These are phyloP conservation scores for Lagenidium giganteum DNA, from an alignment of 352 stramenopile species.

Conservation along the genomic window DNA sequence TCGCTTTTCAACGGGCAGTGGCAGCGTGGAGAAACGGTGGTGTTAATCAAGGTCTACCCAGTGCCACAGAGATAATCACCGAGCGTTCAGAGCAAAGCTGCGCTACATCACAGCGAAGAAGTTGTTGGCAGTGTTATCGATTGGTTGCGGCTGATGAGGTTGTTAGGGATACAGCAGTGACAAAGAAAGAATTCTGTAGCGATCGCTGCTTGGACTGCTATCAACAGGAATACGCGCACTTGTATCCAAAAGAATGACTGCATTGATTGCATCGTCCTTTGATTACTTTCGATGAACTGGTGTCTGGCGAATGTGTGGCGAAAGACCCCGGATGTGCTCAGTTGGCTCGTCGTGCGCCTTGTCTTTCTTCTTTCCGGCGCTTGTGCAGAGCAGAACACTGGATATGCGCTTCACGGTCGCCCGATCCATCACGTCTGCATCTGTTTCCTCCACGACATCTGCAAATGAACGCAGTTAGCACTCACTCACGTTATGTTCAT, in stretches of 20 bases:
- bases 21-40: conserved; percentile 45
- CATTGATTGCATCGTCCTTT: conserved; percentile 14
- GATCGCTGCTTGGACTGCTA: conserved; percentile 32
- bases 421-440: conserved; percentile 65
- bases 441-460: not conserved
- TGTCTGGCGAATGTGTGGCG: too few relatives aligned
- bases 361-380: conserved; percentile 43
- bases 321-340: too few relatives aligned
- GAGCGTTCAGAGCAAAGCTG: conserved; percentile 49
- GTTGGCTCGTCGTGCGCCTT: too few relatives aligned
- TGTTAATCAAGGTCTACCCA: too few relatives aligned
- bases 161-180: conserved; percentile 34
- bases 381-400: conserved; percentile 60
- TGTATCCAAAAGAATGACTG: conserved; percentile 26
- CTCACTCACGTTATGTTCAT: not conserved
- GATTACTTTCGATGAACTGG: too few relatives aligned
- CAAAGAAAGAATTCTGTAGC: conserved; percentile 51
- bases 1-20: conserved; percentile 54
- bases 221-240: conserved; percentile 43
- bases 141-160: conserved; percentile 35
- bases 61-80: not conserved
- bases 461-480: not conserved
- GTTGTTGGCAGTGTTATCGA: conserved; percentile 82
- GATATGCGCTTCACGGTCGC: conserved; percentile 76
- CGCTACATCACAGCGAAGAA: conserved; percentile 35